Evolutionary conservation across 2,329 filamentous ascomycete species (phyloP), one percentile per base, ranked within the genome.

Genomic region (Phialophora chinensis): DNA sequence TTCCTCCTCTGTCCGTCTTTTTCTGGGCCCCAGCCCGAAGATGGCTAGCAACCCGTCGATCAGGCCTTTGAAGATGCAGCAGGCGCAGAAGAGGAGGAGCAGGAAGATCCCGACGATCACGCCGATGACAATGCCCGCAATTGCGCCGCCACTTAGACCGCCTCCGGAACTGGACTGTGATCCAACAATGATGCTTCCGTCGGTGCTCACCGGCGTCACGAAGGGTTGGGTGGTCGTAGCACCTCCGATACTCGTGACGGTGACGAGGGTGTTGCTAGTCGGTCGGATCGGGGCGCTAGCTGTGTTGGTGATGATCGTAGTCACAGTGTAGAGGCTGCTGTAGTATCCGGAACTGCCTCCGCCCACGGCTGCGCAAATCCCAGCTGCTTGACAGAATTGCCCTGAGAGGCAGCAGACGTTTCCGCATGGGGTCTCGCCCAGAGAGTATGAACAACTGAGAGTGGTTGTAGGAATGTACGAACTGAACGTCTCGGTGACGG

Each of bases 401-500:
- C 79, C 78, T 20, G 78, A 77, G 27, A 76, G 74, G 69, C 82
- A 84, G 72, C 82, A 84, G 33, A 73, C 77, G 55, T 71, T 76
- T 27, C 81, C 82, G 67, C 82, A 84, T 3, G 72, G 70, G 3
- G 75, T 76, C 69, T 83, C 78, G 49, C 79, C 80, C 23, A 82
- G 70, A 2, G 80, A 78, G 56, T 78, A 77, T 58, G 81, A 79
- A 77, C 86, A 88, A 60, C 76, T 74, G 7, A 73, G 29, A 64
- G 57, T 53, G 67, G 65, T 74, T 50, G 69, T 60, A 6, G 65
- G 44, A 10, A 72, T 35, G 60, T 74, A 74, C 49, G 77, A 79
- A 75, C 85, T 88, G 75, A 82, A 84, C 35, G 85, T 82, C 6
- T 81, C 82, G 5, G 86, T 88, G 65, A 80, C 77, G 2, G 85